These are phyloP conservation scores for Clitopilus hobsonii DNA, from an alignment of 768 basidiomycete species.

Conservation along the genomic window DNA sequence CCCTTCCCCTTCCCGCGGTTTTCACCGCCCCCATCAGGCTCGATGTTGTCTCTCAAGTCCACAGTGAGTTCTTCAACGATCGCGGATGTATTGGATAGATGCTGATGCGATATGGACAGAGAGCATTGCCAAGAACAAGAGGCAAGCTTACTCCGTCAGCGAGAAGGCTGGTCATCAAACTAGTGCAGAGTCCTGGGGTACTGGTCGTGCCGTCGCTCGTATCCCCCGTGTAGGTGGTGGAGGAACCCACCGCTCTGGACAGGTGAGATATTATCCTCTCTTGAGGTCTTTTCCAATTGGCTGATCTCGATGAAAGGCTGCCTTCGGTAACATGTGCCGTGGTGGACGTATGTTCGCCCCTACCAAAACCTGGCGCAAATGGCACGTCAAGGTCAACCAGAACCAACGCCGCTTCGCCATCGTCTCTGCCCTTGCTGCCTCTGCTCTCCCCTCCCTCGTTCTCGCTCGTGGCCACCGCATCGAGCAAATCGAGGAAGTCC, in stretches of 20 bases:
- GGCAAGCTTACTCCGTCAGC: constrained; percentile 95
- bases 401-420: constrained; percentile 98
- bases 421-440: constrained; percentile 96
- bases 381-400: constrained; percentile 99
- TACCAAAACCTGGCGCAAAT: constrained; percentile 98
- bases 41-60: constrained; percentile 97
- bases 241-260: constrained; percentile 97
- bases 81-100: neutral
- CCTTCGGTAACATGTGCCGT: constrained; percentile 99
- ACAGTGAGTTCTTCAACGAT: constrained; percentile 70
- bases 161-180: constrained; percentile 99
- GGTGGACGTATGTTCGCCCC: constrained; percentile 99
- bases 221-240: constrained; percentile 99
- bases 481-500: constrained; percentile 95
- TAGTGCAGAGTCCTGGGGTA: constrained; percentile 99
- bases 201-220: constrained; percentile 99
- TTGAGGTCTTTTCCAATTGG: neutral
- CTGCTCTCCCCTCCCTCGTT: constrained; percentile 95
- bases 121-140: constrained; percentile 96
- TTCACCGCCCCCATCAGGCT: constrained; percentile 97
- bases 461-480: constrained; percentile 99
- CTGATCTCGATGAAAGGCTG: constrained; percentile 52
- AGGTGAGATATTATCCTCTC: no score
- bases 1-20: constrained; percentile 91
- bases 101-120: constrained; percentile 46